phyloP scores from a whole-genome alignment of 495 filamentous ascomycete species.

The Neurospora sp. region DNA sequence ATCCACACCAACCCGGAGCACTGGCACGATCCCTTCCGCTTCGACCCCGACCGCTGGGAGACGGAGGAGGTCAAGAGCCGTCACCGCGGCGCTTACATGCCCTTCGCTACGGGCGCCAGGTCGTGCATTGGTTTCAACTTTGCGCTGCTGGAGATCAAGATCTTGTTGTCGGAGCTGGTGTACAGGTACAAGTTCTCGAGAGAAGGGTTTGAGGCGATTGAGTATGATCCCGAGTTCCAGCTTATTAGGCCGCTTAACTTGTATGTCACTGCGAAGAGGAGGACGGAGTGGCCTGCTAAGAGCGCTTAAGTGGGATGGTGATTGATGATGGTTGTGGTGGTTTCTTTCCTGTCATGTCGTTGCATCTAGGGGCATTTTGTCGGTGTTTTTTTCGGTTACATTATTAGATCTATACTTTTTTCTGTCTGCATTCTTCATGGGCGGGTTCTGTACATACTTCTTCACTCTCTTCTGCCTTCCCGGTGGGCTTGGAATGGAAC shows the following conservation, averaged over 20 bases:
- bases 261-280: slow-evolving; percentile 37
- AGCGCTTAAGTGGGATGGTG: neutral
- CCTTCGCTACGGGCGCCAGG: slow-evolving; percentile 41
- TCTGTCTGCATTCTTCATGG: neutral
- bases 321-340: neutral
- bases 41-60: slow-evolving; percentile 48
- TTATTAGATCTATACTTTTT: neutral
- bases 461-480: neutral
- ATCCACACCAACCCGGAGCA: slow-evolving; percentile 43
- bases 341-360: neutral
- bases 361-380: neutral
- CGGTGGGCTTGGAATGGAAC: neutral
- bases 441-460: neutral
- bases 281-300: slow-evolving; percentile 35
- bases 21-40: slow-evolving; percentile 42
- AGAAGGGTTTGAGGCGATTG: slow-evolving; percentile 29
- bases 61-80: slow-evolving; percentile 36
- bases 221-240: slow-evolving; percentile 49
- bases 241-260: slow-evolving; percentile 47
- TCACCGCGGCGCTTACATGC: slow-evolving; percentile 38
- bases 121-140: slow-evolving; percentile 52
- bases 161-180: slow-evolving; percentile 40
- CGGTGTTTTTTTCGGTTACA: neutral
- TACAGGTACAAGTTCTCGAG: slow-evolving; percentile 42
- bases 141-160: slow-evolving; percentile 44